Evolutionary conservation across 2,329 filamentous ascomycete genomes (phyloP).

Genomic region (Fusarium hainanense): DNA sequence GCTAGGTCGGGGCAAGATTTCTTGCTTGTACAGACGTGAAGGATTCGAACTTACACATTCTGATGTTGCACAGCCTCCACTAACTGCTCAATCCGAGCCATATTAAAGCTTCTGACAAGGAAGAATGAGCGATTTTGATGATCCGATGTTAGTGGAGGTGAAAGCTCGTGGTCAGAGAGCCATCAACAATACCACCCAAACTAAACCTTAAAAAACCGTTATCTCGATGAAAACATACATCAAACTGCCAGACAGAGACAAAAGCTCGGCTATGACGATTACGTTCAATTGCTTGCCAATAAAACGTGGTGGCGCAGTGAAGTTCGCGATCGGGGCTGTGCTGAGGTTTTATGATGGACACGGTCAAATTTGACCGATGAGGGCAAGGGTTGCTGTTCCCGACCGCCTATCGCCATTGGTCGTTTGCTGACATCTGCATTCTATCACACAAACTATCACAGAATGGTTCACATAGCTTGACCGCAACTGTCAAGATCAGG

Average conservation of each 20-base stretch:
- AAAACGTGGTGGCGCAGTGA: neutral
- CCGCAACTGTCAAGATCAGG: neutral
- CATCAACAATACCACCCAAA: neutral
- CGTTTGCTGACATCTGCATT: neutral
- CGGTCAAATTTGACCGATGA: conserved; percentile 7
- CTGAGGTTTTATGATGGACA: neutral
- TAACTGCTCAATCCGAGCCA: neutral
- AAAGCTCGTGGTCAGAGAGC: neutral
- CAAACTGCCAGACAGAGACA: neutral
- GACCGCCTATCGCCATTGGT: neutral
- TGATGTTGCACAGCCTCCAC: neutral
- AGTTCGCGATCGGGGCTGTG: neutral
- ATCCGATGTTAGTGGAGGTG: neutral
- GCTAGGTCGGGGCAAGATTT: neutral
- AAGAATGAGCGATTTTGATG: neutral
- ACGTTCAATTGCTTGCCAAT: neutral
- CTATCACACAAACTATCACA: neutral
- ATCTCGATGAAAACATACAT: neutral
- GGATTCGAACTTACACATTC: neutral
- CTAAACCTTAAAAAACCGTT: no score
- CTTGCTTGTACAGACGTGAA: neutral
- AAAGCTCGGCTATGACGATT: neutral
- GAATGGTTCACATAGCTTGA: neutral
- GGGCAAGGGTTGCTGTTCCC: neutral
- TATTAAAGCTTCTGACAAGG: no score